These are phyloP conservation scores for Ceratobasidium sp. DNA, from an alignment of 1,284 basidiomycete species.

Conservation along the genomic window DNA sequence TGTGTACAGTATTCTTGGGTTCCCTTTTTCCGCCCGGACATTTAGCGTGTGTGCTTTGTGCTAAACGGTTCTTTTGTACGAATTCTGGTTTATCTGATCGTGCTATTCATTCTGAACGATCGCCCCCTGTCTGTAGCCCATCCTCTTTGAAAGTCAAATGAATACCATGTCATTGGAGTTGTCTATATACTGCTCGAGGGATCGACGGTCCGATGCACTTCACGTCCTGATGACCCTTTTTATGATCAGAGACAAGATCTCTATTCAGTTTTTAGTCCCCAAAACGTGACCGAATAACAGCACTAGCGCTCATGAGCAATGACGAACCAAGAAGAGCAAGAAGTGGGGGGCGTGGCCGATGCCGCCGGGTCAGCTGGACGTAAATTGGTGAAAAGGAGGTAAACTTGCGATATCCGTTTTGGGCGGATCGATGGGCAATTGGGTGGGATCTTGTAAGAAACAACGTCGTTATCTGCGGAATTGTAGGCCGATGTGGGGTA, in stretches of 20 bases:
- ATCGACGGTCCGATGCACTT: neutral
- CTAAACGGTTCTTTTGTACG: neutral
- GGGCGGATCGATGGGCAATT: conserved; percentile 1
- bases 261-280: neutral
- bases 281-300: neutral
- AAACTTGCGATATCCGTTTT: neutral
- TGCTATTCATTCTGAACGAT: neutral
- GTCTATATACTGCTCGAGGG: neutral
- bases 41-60: neutral
- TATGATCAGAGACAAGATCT: neutral
- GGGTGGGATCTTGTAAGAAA: neutral
- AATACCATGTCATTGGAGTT: neutral
- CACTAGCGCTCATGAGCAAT: neutral
- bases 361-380: neutral
- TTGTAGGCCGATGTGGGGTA: neutral
- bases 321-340: conserved; percentile 1
- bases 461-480: neutral
- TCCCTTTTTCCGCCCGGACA: neutral
- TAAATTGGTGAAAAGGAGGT: neutral
- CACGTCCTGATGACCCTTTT: neutral
- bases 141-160: neutral
- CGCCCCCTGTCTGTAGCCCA: neutral
- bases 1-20: neutral
- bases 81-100: conserved; percentile 4
- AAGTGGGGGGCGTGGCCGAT: neutral